A percentile compares a stretch with the other conserved stretches of the same genome.
These are phyloP conservation scores for Calonectria pauciramosa DNA, from an alignment of 2,329 filamentous ascomycete species.

Conservation along the genomic window DNA sequence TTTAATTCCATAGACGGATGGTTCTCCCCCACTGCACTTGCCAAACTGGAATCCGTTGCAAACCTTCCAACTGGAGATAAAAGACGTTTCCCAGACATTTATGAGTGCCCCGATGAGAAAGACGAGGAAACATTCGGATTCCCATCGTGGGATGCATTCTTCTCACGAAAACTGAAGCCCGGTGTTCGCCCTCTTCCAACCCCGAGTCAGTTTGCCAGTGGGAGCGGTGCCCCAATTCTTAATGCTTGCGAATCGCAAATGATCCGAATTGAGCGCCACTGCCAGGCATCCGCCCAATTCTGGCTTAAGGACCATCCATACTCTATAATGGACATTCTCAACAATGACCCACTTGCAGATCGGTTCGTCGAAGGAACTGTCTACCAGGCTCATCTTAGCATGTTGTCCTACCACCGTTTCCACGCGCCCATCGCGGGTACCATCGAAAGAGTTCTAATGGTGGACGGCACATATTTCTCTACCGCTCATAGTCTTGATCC, in stretches of 20 bases:
- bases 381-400: background rate
- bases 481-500: background rate
- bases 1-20: background rate
- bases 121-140: background rate
- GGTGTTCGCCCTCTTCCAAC: background rate
- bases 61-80: background rate
- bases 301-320: background rate
- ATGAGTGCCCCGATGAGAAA: background rate
- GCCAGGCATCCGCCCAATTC: background rate
- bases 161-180: background rate
- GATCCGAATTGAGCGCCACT: background rate
- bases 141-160: background rate
- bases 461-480: background rate
- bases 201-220: background rate
- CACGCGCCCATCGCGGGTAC: background rate
- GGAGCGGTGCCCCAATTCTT: background rate
- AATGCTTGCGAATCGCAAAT: background rate
- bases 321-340: background rate
- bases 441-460: background rate
- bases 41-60: background rate
- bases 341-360: background rate
- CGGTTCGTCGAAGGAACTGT: background rate
- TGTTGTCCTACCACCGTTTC: background rate
- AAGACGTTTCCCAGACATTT: background rate
- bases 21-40: background rate